Conservation (phyloP, 1,284 basidiomycete genomes). For the Fomitopsis schrenkii region DNA sequence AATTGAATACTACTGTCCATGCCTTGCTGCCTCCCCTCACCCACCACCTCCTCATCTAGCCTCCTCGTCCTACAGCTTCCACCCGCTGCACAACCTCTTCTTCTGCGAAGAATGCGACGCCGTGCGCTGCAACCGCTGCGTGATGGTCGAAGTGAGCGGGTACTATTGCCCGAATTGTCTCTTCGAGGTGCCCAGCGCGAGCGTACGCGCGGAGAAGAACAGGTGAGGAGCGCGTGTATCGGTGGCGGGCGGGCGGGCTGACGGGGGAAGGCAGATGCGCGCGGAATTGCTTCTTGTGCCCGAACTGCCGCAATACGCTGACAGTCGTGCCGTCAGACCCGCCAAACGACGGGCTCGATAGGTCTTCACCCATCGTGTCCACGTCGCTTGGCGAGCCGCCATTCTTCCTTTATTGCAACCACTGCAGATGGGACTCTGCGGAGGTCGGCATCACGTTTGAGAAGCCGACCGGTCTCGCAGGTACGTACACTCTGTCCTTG, state of each 20-base stretch:
- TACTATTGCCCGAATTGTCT: conserved; percentile 99
- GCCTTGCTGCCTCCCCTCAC: conserved; percentile 52
- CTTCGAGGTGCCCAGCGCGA: conserved; percentile 98
- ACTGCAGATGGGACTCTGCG: conserved; percentile 94
- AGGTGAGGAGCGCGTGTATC: conserved; percentile 43
- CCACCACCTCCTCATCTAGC: conserved; percentile 73
- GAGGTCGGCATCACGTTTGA: conserved; percentile 91
- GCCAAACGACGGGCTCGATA: conserved; percentile 54
- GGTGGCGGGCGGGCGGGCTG: background rate
- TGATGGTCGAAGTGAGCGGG: conserved; percentile 88
- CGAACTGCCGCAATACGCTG: conserved; percentile 85
- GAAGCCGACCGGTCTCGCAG: conserved; percentile 91
- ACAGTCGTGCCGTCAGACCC: conserved; percentile 87
- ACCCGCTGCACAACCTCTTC: conserved; percentile 82
- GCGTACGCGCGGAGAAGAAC: conserved; percentile 94
- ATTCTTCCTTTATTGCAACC: conserved; percentile 88
- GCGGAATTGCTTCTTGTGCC: conserved; percentile 96
- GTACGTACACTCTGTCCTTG: conserved; percentile 39
- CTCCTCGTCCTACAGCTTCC: conserved; percentile 74
- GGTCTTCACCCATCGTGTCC: conserved; percentile 42
- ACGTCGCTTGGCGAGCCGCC: conserved; percentile 75
- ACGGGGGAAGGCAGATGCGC: conserved; percentile 67
- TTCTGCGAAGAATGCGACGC: conserved; percentile 99
- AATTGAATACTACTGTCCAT: conserved; percentile 71
- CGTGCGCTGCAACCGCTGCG: conserved; percentile 89